Evolutionary conservation across 179 eudicot genomes (phyloP).

Genomic region (Drosera spatulata): DNA sequence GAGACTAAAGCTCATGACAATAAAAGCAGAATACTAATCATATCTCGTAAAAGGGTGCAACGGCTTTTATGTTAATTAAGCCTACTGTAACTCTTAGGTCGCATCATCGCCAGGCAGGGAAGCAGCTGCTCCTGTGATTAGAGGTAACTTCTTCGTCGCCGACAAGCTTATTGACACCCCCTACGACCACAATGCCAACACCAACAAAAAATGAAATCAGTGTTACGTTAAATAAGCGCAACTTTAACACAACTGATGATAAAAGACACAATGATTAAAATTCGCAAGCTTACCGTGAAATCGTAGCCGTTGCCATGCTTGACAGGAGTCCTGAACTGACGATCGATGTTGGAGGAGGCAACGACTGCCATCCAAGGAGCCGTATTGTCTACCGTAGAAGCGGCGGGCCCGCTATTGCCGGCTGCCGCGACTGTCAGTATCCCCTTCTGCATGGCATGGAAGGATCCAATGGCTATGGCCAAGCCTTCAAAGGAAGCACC

Average conservation of each 20-base stretch:
- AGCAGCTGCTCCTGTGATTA: too few relatives aligned
- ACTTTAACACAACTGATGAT: neutral
- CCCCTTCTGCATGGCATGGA: constrained; percentile 64
- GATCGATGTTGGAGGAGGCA: constrained; percentile 52
- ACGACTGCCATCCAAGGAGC: constrained; percentile 83
- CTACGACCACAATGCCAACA: too few relatives aligned
- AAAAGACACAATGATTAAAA: neutral
- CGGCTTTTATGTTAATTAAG: too few relatives aligned
- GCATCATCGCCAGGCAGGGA: too few relatives aligned
- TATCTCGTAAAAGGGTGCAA: too few relatives aligned
- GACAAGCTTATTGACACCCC: too few relatives aligned
- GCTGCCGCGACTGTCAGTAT: constrained; percentile 52
- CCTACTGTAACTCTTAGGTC: too few relatives aligned
- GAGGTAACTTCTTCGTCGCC: too few relatives aligned
- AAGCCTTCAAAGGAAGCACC: constrained; percentile 50
- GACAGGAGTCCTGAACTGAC: constrained; percentile 37
- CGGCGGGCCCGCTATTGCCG: constrained; percentile 56
- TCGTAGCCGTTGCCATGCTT: constrained; percentile 49
- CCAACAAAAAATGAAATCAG: too few relatives aligned
- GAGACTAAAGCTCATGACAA: neutral
- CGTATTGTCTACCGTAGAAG: constrained; percentile 29
- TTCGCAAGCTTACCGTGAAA: constrained; percentile 17
- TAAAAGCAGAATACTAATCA: too few relatives aligned
- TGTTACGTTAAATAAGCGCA: neutral
- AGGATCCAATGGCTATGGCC: constrained; percentile 68